Percentiles rank a stretch among this genome's conserved stretches.
Conservation (phyloP, 2,329 filamentous ascomycete species). For the Botryotinia calthae region DNA sequence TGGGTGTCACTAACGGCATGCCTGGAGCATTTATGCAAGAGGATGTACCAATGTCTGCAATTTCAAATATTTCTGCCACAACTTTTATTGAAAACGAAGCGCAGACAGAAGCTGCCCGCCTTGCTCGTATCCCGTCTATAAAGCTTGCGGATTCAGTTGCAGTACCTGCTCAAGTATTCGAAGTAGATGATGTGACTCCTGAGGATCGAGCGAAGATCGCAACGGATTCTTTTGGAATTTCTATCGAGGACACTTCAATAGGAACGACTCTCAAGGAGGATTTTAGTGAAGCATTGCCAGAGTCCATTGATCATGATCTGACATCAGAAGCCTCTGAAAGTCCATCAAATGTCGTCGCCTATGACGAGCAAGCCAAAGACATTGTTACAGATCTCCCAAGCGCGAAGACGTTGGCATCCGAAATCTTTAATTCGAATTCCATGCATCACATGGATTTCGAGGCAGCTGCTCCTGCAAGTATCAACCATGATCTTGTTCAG, state of each 20-base stretch:
- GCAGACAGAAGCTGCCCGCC: conserved; percentile 52
- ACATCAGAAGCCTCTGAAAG: conserved; percentile 21
- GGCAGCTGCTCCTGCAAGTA: background rate
- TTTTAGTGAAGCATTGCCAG: background rate
- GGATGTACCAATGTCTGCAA: conserved; percentile 54
- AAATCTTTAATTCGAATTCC: background rate
- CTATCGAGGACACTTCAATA: conserved; percentile 27
- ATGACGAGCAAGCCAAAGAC: background rate
- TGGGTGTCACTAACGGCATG: conserved; percentile 53
- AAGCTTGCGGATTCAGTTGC: conserved; percentile 1
- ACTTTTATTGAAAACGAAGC: conserved; percentile 74
- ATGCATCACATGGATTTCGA: background rate
- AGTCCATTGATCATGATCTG: conserved; percentile 19
- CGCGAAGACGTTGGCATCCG: background rate
- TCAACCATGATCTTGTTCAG: background rate
- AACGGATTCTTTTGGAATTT: conserved; percentile 32
- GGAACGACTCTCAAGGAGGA: conserved; percentile 30
- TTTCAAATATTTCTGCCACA: conserved; percentile 57
- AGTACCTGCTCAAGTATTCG: background rate
- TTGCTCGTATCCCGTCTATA: conserved; percentile 27
- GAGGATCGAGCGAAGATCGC: background rate
- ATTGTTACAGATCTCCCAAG: background rate
- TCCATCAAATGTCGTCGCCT: background rate
- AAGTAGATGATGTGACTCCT: background rate
- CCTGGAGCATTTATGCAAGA: conserved; percentile 59